Evolutionary conservation across 2,329 filamentous ascomycete species (phyloP).

Genomic region (Fusarium sororula): DNA sequence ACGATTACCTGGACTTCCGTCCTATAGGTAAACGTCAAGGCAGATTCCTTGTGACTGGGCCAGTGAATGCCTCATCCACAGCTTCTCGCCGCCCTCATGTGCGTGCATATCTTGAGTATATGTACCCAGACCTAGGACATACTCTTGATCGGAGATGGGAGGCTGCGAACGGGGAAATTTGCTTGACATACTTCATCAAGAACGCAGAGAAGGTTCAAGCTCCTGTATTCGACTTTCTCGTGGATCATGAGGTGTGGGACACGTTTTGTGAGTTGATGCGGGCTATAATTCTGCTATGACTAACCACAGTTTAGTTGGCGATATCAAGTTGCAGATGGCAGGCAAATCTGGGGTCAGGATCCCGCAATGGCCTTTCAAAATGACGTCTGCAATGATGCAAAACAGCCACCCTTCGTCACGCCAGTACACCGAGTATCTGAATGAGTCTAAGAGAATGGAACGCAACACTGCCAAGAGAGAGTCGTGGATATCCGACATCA

Average conservation of each 20-base stretch:
- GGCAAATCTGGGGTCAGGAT: rapidly evolving
- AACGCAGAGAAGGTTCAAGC: rapidly evolving
- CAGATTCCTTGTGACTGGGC: rapidly evolving
- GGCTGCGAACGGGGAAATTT: rapidly evolving
- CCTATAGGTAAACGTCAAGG: neutral
- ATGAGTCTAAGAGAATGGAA: no score
- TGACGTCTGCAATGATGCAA: neutral
- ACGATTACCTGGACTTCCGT: neutral
- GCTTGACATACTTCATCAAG: rapidly evolving
- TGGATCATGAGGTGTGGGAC: neutral
- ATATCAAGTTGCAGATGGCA: neutral
- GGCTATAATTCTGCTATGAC: neutral
- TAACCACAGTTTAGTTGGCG: neutral
- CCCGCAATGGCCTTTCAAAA: neutral
- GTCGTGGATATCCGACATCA: neutral
- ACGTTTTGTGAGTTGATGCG: neutral
- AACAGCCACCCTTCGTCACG: neutral
- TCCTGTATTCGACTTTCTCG: neutral
- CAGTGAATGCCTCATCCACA: neutral
- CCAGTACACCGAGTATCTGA: neutral
- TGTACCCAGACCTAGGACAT: rapidly evolving
- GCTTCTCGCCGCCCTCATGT: neutral
- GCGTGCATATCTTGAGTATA: neutral
- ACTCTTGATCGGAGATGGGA: neutral
- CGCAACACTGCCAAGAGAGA: neutral